Percentiles rank a stretch among this genome's conserved stretches.
phyloP scores from a whole-genome alignment of 441 rosid species.

The Pelargonium australe region DNA sequence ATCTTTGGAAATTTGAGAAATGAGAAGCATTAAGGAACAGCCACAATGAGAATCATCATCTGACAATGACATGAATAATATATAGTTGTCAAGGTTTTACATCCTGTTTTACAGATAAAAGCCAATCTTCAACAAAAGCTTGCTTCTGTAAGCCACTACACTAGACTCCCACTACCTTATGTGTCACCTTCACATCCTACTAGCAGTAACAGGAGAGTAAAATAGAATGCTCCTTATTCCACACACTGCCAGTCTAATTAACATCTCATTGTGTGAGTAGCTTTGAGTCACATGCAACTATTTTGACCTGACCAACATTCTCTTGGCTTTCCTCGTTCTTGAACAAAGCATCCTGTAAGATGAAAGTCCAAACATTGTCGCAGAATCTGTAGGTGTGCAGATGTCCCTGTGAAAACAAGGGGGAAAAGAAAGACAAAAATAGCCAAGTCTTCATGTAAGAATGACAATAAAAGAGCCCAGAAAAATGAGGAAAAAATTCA shows the following conservation, averaged over 20 bases:
- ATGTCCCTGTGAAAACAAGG: slow-evolving; percentile 58
- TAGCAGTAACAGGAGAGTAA: not conserved
- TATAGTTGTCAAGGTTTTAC: not conserved
- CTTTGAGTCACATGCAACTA: slow-evolving; percentile 97
- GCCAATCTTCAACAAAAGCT: not conserved
- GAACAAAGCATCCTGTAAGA: slow-evolving; percentile 66
- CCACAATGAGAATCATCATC: too few relatives aligned
- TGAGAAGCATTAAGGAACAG: too few relatives aligned
- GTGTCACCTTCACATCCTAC: not conserved
- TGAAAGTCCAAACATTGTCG: slow-evolving; percentile 98
- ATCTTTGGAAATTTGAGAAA: too few relatives aligned
- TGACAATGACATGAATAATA: not conserved
- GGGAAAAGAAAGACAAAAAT: not conserved
- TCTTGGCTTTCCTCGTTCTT: slow-evolving; percentile 61
- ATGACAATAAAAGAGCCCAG: not conserved
- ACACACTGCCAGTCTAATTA: not conserved
- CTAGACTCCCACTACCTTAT: not conserved
- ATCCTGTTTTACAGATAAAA: not conserved
- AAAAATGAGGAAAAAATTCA: not conserved
- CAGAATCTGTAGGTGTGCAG: slow-evolving; percentile 97
- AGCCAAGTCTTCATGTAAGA: not conserved
- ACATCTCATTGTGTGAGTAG: slow-evolving; percentile 57
- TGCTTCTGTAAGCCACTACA: not conserved
- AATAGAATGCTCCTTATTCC: not conserved
- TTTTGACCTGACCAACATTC: slow-evolving; percentile 69